Evolutionary conservation across 2,329 filamentous ascomycete genomes (phyloP), one percentile per base, ranked within the genome.

Genomic region (Phyllosticta citriasiana): DNA sequence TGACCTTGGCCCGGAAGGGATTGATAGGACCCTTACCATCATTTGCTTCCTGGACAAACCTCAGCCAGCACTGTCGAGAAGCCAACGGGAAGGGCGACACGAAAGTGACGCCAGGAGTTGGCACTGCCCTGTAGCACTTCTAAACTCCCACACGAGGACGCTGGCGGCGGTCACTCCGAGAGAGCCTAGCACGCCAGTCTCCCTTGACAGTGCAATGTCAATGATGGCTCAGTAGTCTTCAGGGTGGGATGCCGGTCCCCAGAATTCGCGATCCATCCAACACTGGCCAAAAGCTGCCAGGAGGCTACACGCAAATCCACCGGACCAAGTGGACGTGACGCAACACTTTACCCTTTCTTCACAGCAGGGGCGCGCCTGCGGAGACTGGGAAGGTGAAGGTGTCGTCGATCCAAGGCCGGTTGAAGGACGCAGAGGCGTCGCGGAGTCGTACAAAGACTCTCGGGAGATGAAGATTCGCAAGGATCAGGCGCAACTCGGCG

Each of bases 401-500:
- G 53, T 56, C 53, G 58, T 33, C 58, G 53, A 60, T 60, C 58
- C 58, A 51, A 53, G 59, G 55, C 59, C 35, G 50, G 50, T 61
- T 61, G 22, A 57, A 55, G 59, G 59, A 56, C 55, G 58, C 58
- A 30, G 53, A 60, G 58, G 58, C 58, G 58, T 54, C 55, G 24
- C 8, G 9, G 10, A 30, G 59, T 61, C 54, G 55, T 50, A 57
- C 59, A 61, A 54, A 53, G 25, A 27, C 55, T 61, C 54, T 57
- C 59, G 55, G 59, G 59, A 61, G 59, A 61, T 57, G 59, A 61
- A 47, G 30, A 53, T 22, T 26, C 57, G 57, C 56, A 52, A 57
- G 47, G 56, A 57, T 50, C 56, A 53, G 57, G 51, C 51, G 57
- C 53, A 22, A 30, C 53, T 40, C 16, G n/a, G 33, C 47, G 53